Evolutionary conservation across 306 rosid genomes (phyloP).

Genomic region (Geum urbanum): DNA sequence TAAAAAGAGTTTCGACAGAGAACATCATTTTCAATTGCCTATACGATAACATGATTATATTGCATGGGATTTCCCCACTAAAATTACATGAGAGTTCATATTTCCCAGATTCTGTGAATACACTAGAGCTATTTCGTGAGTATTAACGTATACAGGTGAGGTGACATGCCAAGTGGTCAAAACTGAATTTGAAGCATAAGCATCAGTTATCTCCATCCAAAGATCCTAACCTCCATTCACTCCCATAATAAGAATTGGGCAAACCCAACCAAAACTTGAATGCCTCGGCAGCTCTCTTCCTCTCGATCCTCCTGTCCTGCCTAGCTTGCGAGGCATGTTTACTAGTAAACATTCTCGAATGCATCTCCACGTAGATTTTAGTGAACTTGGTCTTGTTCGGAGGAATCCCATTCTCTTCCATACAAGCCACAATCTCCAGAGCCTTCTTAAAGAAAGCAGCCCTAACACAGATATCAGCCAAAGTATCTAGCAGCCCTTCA

Average conservation of each 20-base stretch:
- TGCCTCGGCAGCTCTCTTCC: conserved; percentile 98
- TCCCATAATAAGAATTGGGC: conserved; percentile 94
- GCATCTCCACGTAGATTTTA: conserved; percentile 97
- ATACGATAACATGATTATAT: conserved; percentile 10
- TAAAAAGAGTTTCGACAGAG: not conserved
- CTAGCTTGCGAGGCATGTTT: conserved; percentile 95
- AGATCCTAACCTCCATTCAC: conserved; percentile 88
- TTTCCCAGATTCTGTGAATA: conserved; percentile 6
- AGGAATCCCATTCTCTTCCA: conserved; percentile 92
- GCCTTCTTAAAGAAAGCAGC: conserved; percentile 94
- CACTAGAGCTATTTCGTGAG: conserved; percentile 4
- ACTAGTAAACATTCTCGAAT: conserved; percentile 93
- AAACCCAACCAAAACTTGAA: conserved; percentile 96
- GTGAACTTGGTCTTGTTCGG: conserved; percentile 91
- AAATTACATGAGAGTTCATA: conserved; percentile 4
- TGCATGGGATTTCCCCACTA: conserved; percentile 1
- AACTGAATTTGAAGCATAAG: conserved; percentile 30
- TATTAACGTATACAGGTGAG: conserved; percentile 22
- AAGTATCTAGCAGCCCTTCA: conserved; percentile 81
- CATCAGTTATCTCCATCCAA: conserved; percentile 55
- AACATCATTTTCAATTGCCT: not conserved
- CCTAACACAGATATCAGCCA: conserved; percentile 92
- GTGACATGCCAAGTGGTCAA: conserved; percentile 24
- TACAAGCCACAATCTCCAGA: conserved; percentile 92
- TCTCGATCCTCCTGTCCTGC: conserved; percentile 78